Conservation (phyloP, 495 filamentous ascomycete species). For the Durotheca rogersii region DNA sequence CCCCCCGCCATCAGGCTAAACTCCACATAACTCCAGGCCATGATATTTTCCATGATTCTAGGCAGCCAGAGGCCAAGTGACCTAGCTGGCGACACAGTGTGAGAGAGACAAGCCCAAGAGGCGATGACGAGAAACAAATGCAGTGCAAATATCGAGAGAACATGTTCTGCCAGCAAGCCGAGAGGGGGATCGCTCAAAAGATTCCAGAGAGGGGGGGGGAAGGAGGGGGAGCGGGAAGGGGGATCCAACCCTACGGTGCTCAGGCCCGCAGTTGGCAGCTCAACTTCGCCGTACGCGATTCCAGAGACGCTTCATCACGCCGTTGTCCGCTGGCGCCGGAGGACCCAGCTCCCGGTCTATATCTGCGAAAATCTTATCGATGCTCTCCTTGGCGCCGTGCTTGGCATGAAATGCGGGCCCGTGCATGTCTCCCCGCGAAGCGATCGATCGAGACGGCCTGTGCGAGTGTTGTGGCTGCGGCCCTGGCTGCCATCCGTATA, state of each 20-base stretch:
- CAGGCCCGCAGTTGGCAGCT: background rate
- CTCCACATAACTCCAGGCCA: constrained; percentile 28
- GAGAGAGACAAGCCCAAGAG: too few species aligned
- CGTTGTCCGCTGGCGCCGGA: constrained; percentile 21
- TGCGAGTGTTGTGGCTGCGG: constrained; percentile 25
- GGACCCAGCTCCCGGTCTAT: constrained; percentile 35
- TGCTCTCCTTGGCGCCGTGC: constrained; percentile 32
- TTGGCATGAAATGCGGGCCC: constrained; percentile 9
- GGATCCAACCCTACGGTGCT: background rate
- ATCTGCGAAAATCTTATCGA: constrained; percentile 37
- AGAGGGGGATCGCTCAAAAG: too few species aligned
- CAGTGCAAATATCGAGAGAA: constrained; percentile 1
- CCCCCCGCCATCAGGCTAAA: background rate
- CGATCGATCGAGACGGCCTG: constrained; percentile 33
- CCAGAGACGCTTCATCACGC: constrained; percentile 38
- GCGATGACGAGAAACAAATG: background rate
- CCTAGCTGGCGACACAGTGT: too few species aligned
- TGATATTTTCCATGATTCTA: constrained; percentile 25
- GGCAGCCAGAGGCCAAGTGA: constrained; percentile 16
- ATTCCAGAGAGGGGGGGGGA: too few species aligned
- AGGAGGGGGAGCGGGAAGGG: too few species aligned
- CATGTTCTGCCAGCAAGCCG: too few species aligned
- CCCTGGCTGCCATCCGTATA: constrained; percentile 59
- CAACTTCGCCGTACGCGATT: constrained; percentile 36
- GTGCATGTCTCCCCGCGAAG: constrained; percentile 19